Evolutionary conservation across 176 grass and related monocot species (phyloP), one percentile per base, ranked within the genome.

Genomic region (Ananas comosus): DNA sequence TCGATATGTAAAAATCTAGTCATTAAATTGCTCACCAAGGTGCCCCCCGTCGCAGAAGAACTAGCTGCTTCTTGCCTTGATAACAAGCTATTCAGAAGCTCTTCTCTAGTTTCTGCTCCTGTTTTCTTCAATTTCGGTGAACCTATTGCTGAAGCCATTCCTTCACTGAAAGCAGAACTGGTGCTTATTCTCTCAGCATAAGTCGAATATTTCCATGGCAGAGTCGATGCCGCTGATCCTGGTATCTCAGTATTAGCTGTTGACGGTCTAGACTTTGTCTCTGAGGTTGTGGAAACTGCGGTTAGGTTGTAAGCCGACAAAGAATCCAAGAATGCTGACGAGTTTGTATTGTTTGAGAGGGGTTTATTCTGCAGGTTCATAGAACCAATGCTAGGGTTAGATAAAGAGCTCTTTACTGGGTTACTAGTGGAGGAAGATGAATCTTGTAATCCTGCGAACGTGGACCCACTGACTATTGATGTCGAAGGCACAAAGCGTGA

Each of bases 101-200:
- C 94, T 81, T 91, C 94, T 85, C 88, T 93, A 68, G 87, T 84
- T 87, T 93, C 94, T 48, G 83, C 86, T 69, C 89, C 94, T 0
- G 80, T 93, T 81, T 99, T 99, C 71, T 99, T 99, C 78, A 76
- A 85, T 79, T 99, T 99, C 63, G 94, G 82, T 74, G 94, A 93
- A 66, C 82, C 77, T 76, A 80, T 76, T 27, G 84, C 87, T 83
- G 80, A 87, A 63, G 79, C 87, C 72, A 97, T 80, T 53, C 86
- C 88, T 66, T 92, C 93, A 80, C 67, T 92, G 83, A 97, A 97
- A 76, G 85, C 73, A 85, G 89, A 89, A 11, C 76, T 74, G 33
- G 86, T 85, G 77, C 79, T 90, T 76, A 83, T 71, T 80, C 86
- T 92, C 51, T 92, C 89, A 77, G 86, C 76, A 77, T 88, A 96